These are phyloP conservation scores for Ampelocalamus luodianensis DNA, from an alignment of 176 grass and related monocot genomes.

Conservation along the genomic window DNA sequence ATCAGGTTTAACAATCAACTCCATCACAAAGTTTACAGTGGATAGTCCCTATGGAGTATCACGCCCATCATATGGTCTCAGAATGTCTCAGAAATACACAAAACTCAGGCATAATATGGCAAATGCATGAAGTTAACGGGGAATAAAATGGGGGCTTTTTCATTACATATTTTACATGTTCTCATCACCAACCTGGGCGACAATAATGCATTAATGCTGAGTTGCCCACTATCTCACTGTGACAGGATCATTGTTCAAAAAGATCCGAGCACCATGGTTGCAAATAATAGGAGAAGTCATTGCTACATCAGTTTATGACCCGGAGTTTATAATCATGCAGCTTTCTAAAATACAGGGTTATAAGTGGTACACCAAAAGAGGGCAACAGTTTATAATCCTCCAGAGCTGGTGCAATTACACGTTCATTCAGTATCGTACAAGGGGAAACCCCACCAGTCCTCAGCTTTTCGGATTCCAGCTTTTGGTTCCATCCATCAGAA, in stretches of 20 bases:
- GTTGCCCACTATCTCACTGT: neutral
- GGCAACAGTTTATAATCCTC: neutral
- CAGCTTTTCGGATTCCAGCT: neutral
- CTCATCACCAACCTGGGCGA: neutral
- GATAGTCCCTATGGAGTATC: neutral
- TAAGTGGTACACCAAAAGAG: neutral
- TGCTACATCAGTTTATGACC: neutral
- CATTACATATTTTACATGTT: neutral
- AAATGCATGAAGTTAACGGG: neutral
- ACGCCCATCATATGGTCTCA: neutral
- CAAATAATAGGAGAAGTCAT: neutral
- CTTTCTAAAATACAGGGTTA: conserved; percentile 7
- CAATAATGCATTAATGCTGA: neutral
- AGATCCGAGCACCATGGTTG: neutral
- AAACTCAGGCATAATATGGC: neutral
- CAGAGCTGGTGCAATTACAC: neutral
- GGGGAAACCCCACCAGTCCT: neutral
- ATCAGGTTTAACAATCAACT: neutral
- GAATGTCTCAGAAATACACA: neutral
- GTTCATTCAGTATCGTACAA: neutral
- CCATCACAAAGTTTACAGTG: neutral
- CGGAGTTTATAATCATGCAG: neutral
- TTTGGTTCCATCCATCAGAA: conserved; percentile 63
- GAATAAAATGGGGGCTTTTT: neutral
- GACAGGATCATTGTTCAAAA: neutral